Evolutionary conservation across 768 basidiomycete genomes (phyloP).

Genomic region (Trametes coccinea): DNA sequence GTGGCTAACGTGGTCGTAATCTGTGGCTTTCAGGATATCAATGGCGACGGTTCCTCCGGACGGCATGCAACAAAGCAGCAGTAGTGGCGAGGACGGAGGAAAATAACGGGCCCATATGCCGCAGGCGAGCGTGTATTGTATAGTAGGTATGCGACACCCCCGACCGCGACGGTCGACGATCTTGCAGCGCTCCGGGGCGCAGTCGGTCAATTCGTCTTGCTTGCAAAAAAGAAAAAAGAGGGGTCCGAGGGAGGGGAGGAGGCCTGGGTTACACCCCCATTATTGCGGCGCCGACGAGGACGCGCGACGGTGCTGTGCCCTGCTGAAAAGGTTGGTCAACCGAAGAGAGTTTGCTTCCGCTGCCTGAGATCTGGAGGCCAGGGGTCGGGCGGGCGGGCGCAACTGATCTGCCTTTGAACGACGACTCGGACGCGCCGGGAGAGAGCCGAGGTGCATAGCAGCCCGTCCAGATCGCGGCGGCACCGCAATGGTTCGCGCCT

Average conservation of each 20-base stretch:
- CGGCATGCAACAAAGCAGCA: slow-evolving; percentile 8
- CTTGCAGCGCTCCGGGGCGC: not conserved
- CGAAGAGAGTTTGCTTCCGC: slow-evolving; percentile 40
- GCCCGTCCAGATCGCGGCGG: slow-evolving; percentile 18
- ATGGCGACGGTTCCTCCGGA: slow-evolving; percentile 12
- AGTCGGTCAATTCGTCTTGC: not conserved
- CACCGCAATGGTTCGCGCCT: slow-evolving; percentile 6
- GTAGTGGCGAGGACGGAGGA: slow-evolving; percentile 11
- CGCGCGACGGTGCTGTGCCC: not conserved
- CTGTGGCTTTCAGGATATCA: slow-evolving; percentile 5
- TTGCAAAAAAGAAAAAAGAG: not conserved
- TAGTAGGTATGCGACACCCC: too few relatives aligned
- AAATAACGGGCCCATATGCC: slow-evolving; percentile 19
- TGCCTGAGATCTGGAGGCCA: slow-evolving; percentile 11
- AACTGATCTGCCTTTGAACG: slow-evolving; percentile 26
- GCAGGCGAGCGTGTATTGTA: slow-evolving; percentile 1
- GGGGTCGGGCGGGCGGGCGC: slow-evolving; percentile 23
- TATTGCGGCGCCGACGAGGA: not conserved
- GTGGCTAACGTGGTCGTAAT: not conserved
- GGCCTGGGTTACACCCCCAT: not conserved
- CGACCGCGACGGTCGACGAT: slow-evolving; percentile 2
- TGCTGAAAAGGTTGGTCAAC: slow-evolving; percentile 24
- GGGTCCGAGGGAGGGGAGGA: not conserved
- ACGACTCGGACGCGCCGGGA: slow-evolving; percentile 11
- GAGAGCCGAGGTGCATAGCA: slow-evolving; percentile 26